Evolutionary conservation across 2,329 filamentous ascomycete species (phyloP).

Genomic region (Penicillium sp.): DNA sequence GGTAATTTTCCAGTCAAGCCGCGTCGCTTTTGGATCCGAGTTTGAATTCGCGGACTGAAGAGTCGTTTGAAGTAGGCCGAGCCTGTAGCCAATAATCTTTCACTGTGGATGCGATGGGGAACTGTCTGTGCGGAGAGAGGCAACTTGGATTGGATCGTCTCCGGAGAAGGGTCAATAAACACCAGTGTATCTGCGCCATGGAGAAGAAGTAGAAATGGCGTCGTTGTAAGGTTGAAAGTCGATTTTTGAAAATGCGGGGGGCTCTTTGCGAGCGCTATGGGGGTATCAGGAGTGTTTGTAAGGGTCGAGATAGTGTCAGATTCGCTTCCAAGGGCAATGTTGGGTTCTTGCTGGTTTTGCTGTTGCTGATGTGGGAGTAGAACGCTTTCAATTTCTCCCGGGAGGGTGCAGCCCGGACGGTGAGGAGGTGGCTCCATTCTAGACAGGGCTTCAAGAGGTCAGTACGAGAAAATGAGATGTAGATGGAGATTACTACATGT

Average conservation of each 20-base stretch:
- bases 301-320: not conserved
- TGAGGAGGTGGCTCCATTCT: not conserved
- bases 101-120: conserved; percentile 30
- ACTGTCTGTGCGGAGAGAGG: conserved; percentile 14
- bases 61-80: conserved; percentile 26
- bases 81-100: conserved; percentile 24
- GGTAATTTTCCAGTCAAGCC: conserved; percentile 22
- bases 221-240: not conserved
- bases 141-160: conserved; percentile 8
- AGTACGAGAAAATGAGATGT: not conserved
- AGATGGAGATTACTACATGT: not conserved
- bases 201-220: conserved; percentile 17
- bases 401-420: not conserved
- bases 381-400: not conserved
- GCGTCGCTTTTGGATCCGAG: conserved; percentile 26
- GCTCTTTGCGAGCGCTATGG: not conserved
- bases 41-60: conserved; percentile 24
- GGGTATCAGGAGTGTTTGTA: not conserved
- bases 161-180: conserved; percentile 29
- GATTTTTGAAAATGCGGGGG: not conserved
- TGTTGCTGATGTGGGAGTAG: not conserved
- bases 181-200: conserved; percentile 32
- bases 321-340: not conserved
- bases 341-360: not conserved
- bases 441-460: not conserved